These are phyloP conservation scores for Salix brachista DNA, from an alignment of 345 rosid species.

Conservation along the genomic window DNA sequence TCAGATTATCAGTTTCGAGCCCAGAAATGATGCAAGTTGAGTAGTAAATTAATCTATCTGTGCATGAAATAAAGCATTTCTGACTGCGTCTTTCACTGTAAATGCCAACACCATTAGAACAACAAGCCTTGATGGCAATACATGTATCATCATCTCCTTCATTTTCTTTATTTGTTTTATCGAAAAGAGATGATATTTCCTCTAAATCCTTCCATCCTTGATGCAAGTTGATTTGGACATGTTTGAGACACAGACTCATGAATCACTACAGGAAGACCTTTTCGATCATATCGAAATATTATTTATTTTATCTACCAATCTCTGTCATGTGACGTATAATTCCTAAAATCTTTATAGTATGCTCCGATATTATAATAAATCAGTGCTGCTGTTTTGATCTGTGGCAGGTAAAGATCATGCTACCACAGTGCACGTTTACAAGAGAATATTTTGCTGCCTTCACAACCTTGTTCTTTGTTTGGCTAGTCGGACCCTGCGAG, in stretches of 20 bases:
- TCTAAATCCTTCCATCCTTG: not conserved
- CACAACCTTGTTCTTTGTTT: slow-evolving; percentile 72
- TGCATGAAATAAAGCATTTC: not conserved
- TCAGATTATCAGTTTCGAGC: too few species aligned
- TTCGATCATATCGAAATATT: not conserved
- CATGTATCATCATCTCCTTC: not conserved
- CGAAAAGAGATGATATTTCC: not conserved
- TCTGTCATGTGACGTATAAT: not conserved
- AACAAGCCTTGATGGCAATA: too few species aligned
- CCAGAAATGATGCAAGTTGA: not conserved
- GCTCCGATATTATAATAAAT: not conserved
- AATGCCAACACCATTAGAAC: too few species aligned
- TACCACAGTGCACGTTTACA: slow-evolving; percentile 57
- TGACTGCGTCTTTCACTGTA: not conserved
- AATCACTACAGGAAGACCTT: not conserved
- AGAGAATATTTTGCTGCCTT: slow-evolving; percentile 80
- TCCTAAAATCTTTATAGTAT: not conserved
- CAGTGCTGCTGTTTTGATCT: not conserved
- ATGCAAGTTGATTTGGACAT: not conserved
- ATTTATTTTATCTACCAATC: not conserved
- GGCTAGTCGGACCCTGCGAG: slow-evolving; percentile 88
- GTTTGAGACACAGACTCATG: not conserved
- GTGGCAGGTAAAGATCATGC: slow-evolving; percentile 50
- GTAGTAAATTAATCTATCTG: not conserved
- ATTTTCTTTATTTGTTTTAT: not conserved